These are phyloP conservation scores for Xylariaceae sp. DNA, from an alignment of 2,329 filamentous ascomycete genomes.

Conservation along the genomic window DNA sequence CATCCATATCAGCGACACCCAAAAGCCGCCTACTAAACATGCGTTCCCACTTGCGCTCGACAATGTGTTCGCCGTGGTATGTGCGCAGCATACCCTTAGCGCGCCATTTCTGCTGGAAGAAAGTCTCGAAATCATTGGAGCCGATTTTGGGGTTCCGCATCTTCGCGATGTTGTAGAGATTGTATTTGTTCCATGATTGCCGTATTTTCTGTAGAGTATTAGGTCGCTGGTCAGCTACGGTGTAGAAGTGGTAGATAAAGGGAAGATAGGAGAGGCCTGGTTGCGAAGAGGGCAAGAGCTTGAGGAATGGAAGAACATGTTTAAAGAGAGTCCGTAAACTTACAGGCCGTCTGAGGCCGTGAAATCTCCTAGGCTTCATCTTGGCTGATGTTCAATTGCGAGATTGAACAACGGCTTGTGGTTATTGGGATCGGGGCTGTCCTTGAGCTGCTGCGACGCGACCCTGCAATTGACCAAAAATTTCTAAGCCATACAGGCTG, in stretches of 20 bases:
- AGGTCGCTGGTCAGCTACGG: conserved; percentile 13
- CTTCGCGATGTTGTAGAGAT: conserved; percentile 84
- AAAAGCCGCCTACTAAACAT: conserved; percentile 86
- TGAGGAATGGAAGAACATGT: background rate
- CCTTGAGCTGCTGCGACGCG: conserved; percentile 6
- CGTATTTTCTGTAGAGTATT: conserved; percentile 75
- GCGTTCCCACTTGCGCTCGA: conserved; percentile 90
- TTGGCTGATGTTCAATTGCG: conserved; percentile 38
- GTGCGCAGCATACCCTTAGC: conserved; percentile 83
- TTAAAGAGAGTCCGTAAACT: conserved; percentile 40
- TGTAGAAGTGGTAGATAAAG: background rate
- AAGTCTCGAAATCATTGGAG: conserved; percentile 61
- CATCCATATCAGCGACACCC: conserved; percentile 85
- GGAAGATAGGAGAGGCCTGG: conserved; percentile 11
- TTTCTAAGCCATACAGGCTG: conserved; percentile 28
- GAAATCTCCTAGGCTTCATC: conserved; percentile 67
- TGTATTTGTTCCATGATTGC: conserved; percentile 97
- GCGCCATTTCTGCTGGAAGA: conserved; percentile 98
- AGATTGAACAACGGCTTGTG: conserved; percentile 22
- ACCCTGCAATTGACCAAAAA: conserved; percentile 26
- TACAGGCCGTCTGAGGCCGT: conserved; percentile 71
- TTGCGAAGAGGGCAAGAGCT: background rate
- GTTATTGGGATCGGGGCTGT: conserved; percentile 3
- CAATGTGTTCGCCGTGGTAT: conserved; percentile 95
- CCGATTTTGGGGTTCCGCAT: conserved; percentile 51